These are phyloP conservation scores for Misopates orontium DNA, from an alignment of 257 asterid genomes.

Conservation along the genomic window DNA sequence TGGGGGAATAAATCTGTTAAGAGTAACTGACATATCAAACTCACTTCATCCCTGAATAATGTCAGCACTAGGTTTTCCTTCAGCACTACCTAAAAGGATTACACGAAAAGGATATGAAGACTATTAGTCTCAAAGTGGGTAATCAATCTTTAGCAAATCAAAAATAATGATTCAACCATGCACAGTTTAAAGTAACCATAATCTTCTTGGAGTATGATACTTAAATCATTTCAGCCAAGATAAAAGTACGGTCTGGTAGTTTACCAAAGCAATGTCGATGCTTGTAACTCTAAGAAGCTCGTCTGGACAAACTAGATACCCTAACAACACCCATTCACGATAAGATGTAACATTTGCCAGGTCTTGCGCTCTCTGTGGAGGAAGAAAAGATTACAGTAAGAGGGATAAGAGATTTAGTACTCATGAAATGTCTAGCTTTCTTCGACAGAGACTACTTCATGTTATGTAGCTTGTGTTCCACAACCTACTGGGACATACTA, in stretches of 20 bases:
- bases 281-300: conserved; percentile 98
- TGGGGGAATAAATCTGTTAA: conserved; percentile 9
- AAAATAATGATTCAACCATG: conserved; percentile 19
- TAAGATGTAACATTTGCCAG: conserved; percentile 95
- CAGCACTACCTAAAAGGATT: conserved; percentile 76
- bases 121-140: conserved; percentile 27
- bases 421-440: conserved; percentile 20
- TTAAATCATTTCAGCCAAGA: conserved; percentile 24
- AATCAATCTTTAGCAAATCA: conserved; percentile 28
- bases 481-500: conserved; percentile 17
- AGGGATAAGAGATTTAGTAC: conserved; percentile 18
- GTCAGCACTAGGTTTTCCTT: conserved; percentile 91
- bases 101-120: conserved; percentile 28
- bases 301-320: conserved; percentile 97
- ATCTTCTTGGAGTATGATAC: conserved; percentile 2
- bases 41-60: conserved; percentile 91
- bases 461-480: conserved; percentile 12
- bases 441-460: conserved; percentile 15
- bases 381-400: conserved; percentile 22
- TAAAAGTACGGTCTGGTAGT: conserved; percentile 27
- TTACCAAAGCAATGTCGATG: conserved; percentile 95
- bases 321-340: conserved; percentile 94
- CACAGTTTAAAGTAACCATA: conserved; percentile 20
- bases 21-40: conserved; percentile 34
- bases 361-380: conserved; percentile 95